Conservation (phyloP, 1,284 basidiomycete species). For the Microbotryum silenes-acaulis region DNA sequence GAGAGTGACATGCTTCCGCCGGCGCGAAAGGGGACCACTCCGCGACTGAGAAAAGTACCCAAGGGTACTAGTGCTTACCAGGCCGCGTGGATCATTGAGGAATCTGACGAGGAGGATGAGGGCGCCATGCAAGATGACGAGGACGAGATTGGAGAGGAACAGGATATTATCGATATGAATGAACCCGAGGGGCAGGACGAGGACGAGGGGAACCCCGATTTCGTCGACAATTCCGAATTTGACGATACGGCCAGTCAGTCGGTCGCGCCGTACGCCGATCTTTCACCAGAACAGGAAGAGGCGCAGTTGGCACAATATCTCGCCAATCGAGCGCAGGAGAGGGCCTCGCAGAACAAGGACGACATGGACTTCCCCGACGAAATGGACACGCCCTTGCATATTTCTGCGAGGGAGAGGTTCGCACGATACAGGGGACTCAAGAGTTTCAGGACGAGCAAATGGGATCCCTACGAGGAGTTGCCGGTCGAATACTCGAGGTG, state of each 20-base stretch:
- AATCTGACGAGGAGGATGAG: constrained; percentile 52
- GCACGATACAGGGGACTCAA: constrained; percentile 86
- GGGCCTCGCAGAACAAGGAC: constrained; percentile 44
- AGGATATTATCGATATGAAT: constrained; percentile 32
- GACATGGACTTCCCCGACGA: constrained; percentile 90
- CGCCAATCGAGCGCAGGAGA: constrained; percentile 39
- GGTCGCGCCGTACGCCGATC: constrained; percentile 30
- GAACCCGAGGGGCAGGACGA: constrained; percentile 39
- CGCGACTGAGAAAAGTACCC: constrained; percentile 63
- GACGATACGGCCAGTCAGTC: constrained; percentile 30
- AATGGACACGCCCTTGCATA: constrained; percentile 87
- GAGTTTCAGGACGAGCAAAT: constrained; percentile 87
- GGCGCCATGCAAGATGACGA: constrained; percentile 47
- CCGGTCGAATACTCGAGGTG: constrained; percentile 89
- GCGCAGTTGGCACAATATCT: constrained; percentile 45
- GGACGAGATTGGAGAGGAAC: constrained; percentile 21
- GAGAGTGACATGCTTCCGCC: constrained; percentile 49
- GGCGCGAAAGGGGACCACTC: constrained; percentile 58
- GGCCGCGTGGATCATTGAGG: constrained; percentile 85
- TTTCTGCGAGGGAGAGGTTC: constrained; percentile 78
- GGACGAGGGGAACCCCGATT: constrained; percentile 45
- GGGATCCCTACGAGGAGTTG: constrained; percentile 96
- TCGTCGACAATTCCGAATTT: constrained; percentile 19
- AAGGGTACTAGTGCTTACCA: constrained; percentile 90
- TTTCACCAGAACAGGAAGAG: constrained; percentile 55